phyloP scores from a whole-genome alignment of 805 yeast species.

The Lachancea sp. region DNA sequence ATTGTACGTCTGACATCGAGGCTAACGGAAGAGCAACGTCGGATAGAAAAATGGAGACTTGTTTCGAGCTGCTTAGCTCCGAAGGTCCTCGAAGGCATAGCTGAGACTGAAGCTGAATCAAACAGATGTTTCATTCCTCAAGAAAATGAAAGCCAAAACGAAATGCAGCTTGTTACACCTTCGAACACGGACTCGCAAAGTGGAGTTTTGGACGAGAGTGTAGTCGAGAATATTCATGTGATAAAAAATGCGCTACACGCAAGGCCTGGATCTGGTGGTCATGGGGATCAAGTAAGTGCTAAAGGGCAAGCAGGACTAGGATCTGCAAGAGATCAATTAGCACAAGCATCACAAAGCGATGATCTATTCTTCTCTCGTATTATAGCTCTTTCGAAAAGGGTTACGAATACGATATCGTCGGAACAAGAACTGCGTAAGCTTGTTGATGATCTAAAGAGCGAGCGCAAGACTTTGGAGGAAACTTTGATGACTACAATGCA shows the following conservation, averaged over 20 bases:
- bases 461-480: background rate
- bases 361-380: background rate
- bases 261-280: no score
- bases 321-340: background rate
- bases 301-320: no score
- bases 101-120: no score
- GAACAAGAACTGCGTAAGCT: background rate
- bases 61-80: background rate
- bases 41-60: background rate
- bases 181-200: background rate
- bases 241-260: constrained; percentile 1
- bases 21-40: background rate
- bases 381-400: no score
- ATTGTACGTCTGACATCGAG: background rate
- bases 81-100: no score
- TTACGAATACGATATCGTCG: background rate
- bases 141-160: no score
- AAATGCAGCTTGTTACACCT: background rate
- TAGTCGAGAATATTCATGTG: constrained; percentile 2
- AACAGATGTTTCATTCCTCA: no score
- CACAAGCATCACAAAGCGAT: background rate
- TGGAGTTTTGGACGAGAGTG: constrained; percentile 1
- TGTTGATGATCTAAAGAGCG: background rate
- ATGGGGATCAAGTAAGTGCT: no score
- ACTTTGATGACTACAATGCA: background rate